Percentiles rank a stretch among this genome's conserved stretches.
Conservation (phyloP, 108 stramenopile genomes). For the Nitzschia sp. region DNA sequence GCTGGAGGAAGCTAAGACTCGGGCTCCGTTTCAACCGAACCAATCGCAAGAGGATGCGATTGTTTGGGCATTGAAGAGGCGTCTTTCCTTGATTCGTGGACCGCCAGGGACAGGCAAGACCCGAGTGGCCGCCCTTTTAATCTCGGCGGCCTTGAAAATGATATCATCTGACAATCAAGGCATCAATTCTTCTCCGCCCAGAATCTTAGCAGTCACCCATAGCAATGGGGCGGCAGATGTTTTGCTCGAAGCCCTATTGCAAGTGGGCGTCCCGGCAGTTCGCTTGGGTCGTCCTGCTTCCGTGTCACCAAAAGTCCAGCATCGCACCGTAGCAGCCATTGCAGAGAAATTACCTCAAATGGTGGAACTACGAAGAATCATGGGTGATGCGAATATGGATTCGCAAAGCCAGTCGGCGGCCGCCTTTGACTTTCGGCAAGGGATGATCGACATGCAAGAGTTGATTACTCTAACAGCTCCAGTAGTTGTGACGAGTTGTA, state of each 20-base stretch:
- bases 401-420: constrained; percentile 3
- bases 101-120: constrained; percentile 71
- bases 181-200: constrained; percentile 8
- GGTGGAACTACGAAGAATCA: constrained; percentile 15
- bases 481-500: constrained; percentile 71
- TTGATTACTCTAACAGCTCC: constrained; percentile 46
- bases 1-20: constrained; percentile 18
- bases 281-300: constrained; percentile 63
- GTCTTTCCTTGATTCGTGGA: constrained; percentile 45
- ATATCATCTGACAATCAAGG: constrained; percentile 8
- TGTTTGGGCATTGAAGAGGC: constrained; percentile 48
- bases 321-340: constrained; percentile 62
- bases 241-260: constrained; percentile 55
- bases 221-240: constrained; percentile 78
- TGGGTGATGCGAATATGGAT: constrained; percentile 1
- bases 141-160: constrained; percentile 51
- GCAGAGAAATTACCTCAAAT: constrained; percentile 59
- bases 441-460: constrained; percentile 35
- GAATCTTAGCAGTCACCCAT: constrained; percentile 70
- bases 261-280: constrained; percentile 70
- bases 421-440: constrained; percentile 38
- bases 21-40: constrained; percentile 50
- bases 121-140: constrained; percentile 51
- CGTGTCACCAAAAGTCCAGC: constrained; percentile 54
- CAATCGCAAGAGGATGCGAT: constrained; percentile 57